Evolutionary conservation across 176 grass and related monocot genomes (phyloP).

Genomic region (Alloteropsis semialata): DNA sequence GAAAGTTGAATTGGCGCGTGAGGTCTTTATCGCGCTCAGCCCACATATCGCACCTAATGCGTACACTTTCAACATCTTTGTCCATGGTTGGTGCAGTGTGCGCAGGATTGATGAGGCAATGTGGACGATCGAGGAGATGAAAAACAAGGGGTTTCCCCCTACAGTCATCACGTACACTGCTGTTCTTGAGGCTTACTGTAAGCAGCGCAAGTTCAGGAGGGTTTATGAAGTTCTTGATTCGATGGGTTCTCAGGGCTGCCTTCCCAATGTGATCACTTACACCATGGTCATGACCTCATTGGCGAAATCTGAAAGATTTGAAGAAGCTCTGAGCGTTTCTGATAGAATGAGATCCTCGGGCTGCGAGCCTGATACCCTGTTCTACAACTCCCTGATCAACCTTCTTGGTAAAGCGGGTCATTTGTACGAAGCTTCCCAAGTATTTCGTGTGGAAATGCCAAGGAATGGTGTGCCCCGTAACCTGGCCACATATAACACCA

Average conservation of each 20-base stretch:
- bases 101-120: conserved; percentile 68
- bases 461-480: conserved; percentile 44
- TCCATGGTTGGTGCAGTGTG: conserved; percentile 82
- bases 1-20: conserved; percentile 62
- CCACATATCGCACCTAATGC: conserved; percentile 52
- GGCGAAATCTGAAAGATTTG: conserved; percentile 50
- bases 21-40: conserved; percentile 56
- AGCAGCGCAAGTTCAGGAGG: conserved; percentile 53
- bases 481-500: conserved; percentile 74
- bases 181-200: conserved; percentile 78
- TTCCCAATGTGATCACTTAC: conserved; percentile 78
- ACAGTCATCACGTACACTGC: conserved; percentile 75
- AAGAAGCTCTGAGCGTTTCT: conserved; percentile 61
- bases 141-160: conserved; percentile 42
- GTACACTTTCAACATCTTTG: conserved; percentile 83
- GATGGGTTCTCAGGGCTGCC: conserved; percentile 63
- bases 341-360: conserved; percentile 69
- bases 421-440: conserved; percentile 56
- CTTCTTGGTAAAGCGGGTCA: conserved; percentile 55
- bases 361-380: conserved; percentile 70
- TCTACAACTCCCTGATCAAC: conserved; percentile 86
- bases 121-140: conserved; percentile 84
- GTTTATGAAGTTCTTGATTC: conserved; percentile 79
- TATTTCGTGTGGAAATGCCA: conserved; percentile 77
- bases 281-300: conserved; percentile 79